Conservation (phyloP, 2,329 filamentous ascomycete genomes). For the Trichophyton benhamiae region DNA sequence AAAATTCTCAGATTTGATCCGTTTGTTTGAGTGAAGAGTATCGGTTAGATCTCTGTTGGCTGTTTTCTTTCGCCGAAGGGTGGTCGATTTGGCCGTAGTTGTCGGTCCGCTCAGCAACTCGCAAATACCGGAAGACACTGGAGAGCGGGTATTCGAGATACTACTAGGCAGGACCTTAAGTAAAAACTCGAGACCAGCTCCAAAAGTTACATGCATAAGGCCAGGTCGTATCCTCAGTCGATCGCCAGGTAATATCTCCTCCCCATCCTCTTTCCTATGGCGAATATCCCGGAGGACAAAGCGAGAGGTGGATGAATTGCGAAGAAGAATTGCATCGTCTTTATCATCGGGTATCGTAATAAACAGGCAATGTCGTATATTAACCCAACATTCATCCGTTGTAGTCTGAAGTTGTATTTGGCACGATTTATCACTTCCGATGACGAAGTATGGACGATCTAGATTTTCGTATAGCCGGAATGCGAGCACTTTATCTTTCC, state of each 20-base stretch:
- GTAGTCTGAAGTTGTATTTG: background rate
- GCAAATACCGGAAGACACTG: background rate
- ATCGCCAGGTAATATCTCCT: background rate
- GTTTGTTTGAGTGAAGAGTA: background rate
- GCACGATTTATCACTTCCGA: background rate
- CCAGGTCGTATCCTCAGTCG: background rate
- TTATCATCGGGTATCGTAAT: background rate
- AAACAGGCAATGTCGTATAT: background rate
- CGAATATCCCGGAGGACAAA: background rate
- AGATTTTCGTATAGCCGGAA: background rate
- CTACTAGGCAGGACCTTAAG: background rate
- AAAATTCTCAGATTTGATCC: background rate
- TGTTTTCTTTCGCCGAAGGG: background rate
- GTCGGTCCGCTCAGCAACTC: background rate
- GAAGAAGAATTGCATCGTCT: background rate
- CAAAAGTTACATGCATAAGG: slow-evolving; percentile 1
- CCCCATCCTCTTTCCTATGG: background rate
- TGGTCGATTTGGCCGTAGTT: background rate
- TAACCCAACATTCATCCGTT: slow-evolving; percentile 3
- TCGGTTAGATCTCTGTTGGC: background rate
- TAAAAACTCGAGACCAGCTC: slow-evolving; percentile 2
- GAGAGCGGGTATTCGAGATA: background rate
- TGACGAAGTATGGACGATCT: background rate
- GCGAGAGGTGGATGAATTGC: background rate
- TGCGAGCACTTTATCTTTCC: background rate